Base-by-base conservation (phyloP, 2,329 filamentous ascomycete species). In the Ophiostoma himal-ulmi region DNA sequence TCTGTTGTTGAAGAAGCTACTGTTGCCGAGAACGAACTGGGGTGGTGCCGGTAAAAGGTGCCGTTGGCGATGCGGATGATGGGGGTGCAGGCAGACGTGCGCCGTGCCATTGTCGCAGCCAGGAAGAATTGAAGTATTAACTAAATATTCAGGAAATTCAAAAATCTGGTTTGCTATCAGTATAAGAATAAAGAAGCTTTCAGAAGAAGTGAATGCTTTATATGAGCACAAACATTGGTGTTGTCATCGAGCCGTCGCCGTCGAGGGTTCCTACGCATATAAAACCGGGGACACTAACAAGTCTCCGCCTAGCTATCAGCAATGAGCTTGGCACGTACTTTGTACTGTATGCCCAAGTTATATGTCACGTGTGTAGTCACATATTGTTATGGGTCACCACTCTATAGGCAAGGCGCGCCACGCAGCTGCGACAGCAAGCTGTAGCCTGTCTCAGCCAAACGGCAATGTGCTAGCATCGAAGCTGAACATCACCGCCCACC, bases 21-120 rank as follows among this genome's bases (percentile, higher is more conserved):
- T 11, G 41, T 13, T 67, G 44, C 67, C 4, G 73, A 69, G 37
- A 72, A 70, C 0, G 73, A 69, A 54, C 72, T 84, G 14, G 92
- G 91, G 78, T 94, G 89, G 68, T 89, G 85, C 57, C 89, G 87
- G 81, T 94, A 96, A 79, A 97, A 96, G 0, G 92, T 94, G 78
- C 87, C 93, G 81, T 93, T 89, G 76, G 85, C 77, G 76, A 96
- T 93, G 75, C 83, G 83, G 73, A 96, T 86, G 71, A 94, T 83
- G 57, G 91, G 89, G 30, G 81, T 79, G 71, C 80, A 80, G 72
- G 78, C 74, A 22, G 76, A 73, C 20, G 64, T 11, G 6, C 79
- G 73, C 52, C 79, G 74, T 44, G 77, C 78, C 79, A 82, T 83
- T 73, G 76, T 79, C 34, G 73, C 13, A n/a, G 41, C 7, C 20